Evolutionary conservation across 2,329 filamentous ascomycete species (phyloP), one percentile per base, ranked within the genome.

Genomic region (Stagonosporopsis vannaccii): DNA sequence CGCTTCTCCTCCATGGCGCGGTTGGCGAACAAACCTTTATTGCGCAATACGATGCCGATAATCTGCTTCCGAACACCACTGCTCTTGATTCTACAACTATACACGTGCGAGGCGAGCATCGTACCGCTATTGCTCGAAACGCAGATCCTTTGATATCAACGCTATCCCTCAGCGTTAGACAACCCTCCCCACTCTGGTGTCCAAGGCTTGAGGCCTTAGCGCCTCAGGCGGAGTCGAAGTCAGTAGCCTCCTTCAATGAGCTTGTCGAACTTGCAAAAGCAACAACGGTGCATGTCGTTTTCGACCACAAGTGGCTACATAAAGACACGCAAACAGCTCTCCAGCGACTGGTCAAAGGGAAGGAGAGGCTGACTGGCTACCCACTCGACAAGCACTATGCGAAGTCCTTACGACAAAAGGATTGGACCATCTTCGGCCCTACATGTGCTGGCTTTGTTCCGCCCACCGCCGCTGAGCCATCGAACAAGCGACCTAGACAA

Each of bases 401-500:
- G 6, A 39, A 25, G 33, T 2, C 11, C 2, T 51, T 25, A 25
- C 9, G n/a, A 32, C 3, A 13, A 8, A 43, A 23, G 15, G 49
- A 51, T 25, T 51, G 49, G 49, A 51, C 49, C 1, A 8, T 17
- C 19, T 51, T 51, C 19, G 49, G 44, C 2, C 51, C 51, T 19
- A 1, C 37, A 3, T 20, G 19, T 20, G n/a, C 23, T 6, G 37
- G 40, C 2, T 6, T 26, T 9, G 20, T 22, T 26, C 20, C 32
- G 3, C 42, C 50, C 9, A 1, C 35, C 3, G 20, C 30, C 9
- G 28, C 39, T 12, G 39, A 36, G n/a, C 4, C 15, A 5, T 42
- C 30, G 9, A 11, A 7, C 11, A 51, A 51, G 30, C 48, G 39
- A 9, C 15, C 22, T 1, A 35, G 32, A 23, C 23, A n/a, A 43